These are phyloP conservation scores for Otatea glauca DNA, from an alignment of 176 grass and related monocot genomes.

Conservation along the genomic window DNA sequence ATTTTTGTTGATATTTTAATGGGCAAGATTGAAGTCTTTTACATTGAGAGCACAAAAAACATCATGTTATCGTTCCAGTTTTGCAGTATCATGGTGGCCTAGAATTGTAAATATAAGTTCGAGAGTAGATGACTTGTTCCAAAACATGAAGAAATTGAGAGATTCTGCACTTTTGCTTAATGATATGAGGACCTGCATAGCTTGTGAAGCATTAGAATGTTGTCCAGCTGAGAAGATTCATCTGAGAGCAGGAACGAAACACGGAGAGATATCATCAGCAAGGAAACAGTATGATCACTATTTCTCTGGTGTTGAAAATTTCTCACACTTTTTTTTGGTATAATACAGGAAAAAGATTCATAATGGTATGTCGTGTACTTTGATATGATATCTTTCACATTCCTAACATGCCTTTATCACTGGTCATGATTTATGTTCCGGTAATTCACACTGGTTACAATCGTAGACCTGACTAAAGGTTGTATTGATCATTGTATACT, in stretches of 20 bases:
- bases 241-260: not conserved
- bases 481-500: not conserved
- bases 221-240: not conserved
- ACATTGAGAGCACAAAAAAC: conserved; percentile 5
- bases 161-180: not conserved
- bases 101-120: not conserved
- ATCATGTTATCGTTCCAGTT: not conserved
- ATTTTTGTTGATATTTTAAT: conserved; percentile 30
- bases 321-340: not conserved
- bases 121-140: not conserved
- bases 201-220: not conserved
- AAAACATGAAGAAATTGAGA: not conserved
- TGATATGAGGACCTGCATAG: not conserved
- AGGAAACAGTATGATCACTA: not conserved
- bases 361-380: not conserved
- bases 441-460: not conserved
- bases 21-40: not conserved
- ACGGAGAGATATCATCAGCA: not conserved
- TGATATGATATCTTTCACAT: not conserved
- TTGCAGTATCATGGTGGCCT: not conserved
- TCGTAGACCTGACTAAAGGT: conserved; percentile 1
- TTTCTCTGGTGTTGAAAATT: not conserved
- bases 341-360: not conserved
- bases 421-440: not conserved
- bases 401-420: not conserved